Conservation (phyloP, 2,329 filamentous ascomycete genomes). For the Phyllosticta citrichinensis region DNA sequence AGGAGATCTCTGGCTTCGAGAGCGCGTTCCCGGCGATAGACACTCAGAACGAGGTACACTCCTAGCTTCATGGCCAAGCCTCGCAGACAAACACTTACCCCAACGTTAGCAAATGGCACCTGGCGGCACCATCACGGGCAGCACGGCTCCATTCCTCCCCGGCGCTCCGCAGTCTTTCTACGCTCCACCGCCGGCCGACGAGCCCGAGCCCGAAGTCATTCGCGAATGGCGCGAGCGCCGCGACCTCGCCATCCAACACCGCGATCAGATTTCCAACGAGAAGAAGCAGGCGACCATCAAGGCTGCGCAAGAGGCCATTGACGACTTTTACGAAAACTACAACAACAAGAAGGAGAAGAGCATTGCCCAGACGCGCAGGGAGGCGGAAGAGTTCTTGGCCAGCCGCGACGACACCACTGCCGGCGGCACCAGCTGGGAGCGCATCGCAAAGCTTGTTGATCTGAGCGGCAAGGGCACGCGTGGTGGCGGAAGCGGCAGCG, state of each 20-base stretch:
- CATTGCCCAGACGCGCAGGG: constrained; percentile 75
- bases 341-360: constrained; percentile 96
- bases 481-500: constrained; percentile 79
- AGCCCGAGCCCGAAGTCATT: constrained; percentile 82
- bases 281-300: constrained; percentile 80
- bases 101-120: constrained; percentile 55
- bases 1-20: constrained; percentile 59
- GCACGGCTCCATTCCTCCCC: constrained; percentile 46
- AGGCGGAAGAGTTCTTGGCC: constrained; percentile 85
- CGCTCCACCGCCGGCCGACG: constrained; percentile 49
- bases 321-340: constrained; percentile 99
- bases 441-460: constrained; percentile 96
- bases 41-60: constrained; percentile 56
- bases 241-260: constrained; percentile 71
- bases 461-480: constrained; percentile 84
- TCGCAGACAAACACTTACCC: neutral
- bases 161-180: constrained; percentile 25
- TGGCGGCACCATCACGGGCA: constrained; percentile 71
- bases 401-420: constrained; percentile 86
- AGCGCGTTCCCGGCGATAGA: constrained; percentile 83
- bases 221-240: constrained; percentile 85
- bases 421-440: constrained; percentile 96
- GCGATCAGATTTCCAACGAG: constrained; percentile 69
- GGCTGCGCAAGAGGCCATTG: constrained; percentile 87
- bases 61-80: neutral